Conservation (phyloP, 306 rosid genomes). For the Cicer pinnatifidum region DNA sequence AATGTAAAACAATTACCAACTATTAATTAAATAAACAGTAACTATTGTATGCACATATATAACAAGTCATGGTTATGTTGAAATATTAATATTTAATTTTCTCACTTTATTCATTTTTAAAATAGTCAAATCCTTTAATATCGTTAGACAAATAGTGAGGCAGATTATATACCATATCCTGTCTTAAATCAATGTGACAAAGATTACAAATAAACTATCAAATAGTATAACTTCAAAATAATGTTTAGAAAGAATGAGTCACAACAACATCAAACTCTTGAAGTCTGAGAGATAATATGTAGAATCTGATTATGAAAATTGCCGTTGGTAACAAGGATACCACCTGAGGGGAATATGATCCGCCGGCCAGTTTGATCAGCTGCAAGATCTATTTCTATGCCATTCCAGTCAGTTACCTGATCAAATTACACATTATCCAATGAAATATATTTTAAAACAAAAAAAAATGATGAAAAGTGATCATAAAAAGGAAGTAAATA, state of each 20-base stretch:
- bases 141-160: conserved; percentile 3
- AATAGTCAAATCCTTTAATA: neutral
- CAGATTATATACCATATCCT: conserved; percentile 12
- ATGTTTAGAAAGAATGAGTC: conserved; percentile 8
- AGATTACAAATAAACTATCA: conserved; percentile 24
- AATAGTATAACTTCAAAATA: conserved; percentile 7
- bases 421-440: conserved; percentile 39
- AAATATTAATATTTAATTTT: neutral
- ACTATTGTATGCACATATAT: neutral
- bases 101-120: neutral
- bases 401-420: conserved; percentile 85
- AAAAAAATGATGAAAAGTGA: neutral
- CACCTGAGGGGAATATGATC: conserved; percentile 70
- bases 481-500: neutral
- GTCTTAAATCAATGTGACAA: conserved; percentile 17
- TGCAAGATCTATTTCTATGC: conserved; percentile 71
- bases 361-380: conserved; percentile 69
- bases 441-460: neutral
- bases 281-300: conserved; percentile 56
- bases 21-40: neutral
- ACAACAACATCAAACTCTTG: conserved; percentile 39
- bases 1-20: neutral
- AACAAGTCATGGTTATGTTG: neutral
- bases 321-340: conserved; percentile 73
- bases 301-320: conserved; percentile 61